Percentiles rank a stretch among this genome's conserved stretches.
Evolutionary conservation across 1,284 basidiomycete species (phyloP).

Genomic region (Malassezia yamatoensis): DNA sequence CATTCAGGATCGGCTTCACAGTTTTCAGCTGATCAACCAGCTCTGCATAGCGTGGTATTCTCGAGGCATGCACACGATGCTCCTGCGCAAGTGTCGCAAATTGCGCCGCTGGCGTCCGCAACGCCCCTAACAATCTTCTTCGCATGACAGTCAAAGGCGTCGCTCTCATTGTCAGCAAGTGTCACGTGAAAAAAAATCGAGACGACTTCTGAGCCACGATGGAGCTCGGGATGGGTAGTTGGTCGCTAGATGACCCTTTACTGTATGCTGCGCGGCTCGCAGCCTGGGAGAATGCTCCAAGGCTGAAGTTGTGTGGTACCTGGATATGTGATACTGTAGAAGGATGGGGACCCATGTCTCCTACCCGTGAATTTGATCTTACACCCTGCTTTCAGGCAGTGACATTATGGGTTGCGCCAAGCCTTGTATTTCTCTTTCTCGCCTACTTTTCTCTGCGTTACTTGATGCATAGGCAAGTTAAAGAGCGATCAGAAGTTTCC

Average conservation of each 20-base stretch:
- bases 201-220: background rate
- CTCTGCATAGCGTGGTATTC: conserved; percentile 65
- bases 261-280: conserved; percentile 3
- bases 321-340: conserved; percentile 23
- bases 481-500: conserved; percentile 21
- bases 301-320: background rate
- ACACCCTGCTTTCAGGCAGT: conserved; percentile 73
- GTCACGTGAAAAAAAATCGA: no score
- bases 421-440: conserved; percentile 26
- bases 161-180: no score
- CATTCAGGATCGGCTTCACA: conserved; percentile 66
- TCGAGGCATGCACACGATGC: conserved; percentile 28
- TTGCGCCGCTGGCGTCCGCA: conserved; percentile 7
- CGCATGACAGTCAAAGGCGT: background rate
- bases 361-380: conserved; percentile 61
- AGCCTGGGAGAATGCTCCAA: background rate
- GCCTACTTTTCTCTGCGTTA: conserved; percentile 21
- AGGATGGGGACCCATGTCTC: conserved; percentile 59
- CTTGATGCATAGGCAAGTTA: conserved; percentile 14
- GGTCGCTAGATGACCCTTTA: conserved; percentile 3
- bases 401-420: conserved; percentile 28
- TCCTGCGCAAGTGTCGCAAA: conserved; percentile 7
- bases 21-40: conserved; percentile 65
- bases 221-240: conserved; percentile 5
- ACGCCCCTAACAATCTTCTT: background rate